These are phyloP conservation scores for Leccinum longicurvipes DNA, from an alignment of 768 basidiomycete genomes.

Conservation along the genomic window DNA sequence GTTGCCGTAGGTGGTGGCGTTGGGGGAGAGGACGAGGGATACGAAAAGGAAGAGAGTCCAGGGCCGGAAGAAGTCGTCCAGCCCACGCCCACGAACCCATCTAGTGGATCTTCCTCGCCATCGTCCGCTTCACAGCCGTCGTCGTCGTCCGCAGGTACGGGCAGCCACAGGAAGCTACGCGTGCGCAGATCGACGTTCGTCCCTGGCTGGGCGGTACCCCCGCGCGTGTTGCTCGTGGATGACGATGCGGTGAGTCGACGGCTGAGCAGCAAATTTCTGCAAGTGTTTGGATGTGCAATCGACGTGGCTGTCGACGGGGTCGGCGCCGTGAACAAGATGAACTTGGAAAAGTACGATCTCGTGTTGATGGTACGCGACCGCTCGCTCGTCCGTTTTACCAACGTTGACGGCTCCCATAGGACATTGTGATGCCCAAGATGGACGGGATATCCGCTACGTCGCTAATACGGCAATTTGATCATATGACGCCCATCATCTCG, in stretches of 20 bases:
- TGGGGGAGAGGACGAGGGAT: conserved; percentile 18
- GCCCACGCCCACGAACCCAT: conserved; percentile 33
- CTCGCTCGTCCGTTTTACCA: background rate
- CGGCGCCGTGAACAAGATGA: conserved; percentile 94
- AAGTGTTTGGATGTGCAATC: conserved; percentile 92
- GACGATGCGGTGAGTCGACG: conserved; percentile 91
- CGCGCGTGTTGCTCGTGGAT: conserved; percentile 89
- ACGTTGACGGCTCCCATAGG: conserved; percentile 41
- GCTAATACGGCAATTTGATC: conserved; percentile 91
- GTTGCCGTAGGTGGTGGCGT: conserved; percentile 19
- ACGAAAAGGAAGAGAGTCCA: conserved; percentile 25
- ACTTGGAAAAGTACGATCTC: conserved; percentile 91
- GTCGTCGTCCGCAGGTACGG: conserved; percentile 5
- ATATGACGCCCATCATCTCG: conserved; percentile 94
- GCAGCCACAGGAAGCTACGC: conserved; percentile 46
- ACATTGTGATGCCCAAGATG: conserved; percentile 92
- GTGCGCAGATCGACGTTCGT: conserved; percentile 78
- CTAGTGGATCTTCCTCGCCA: conserved; percentile 13
- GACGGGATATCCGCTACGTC: conserved; percentile 90
- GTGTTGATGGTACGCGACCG: conserved; percentile 80
- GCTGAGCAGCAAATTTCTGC: conserved; percentile 87
- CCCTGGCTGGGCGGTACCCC: conserved; percentile 89
- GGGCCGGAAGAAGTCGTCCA: conserved; percentile 40
- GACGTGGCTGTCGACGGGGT: conserved; percentile 94
- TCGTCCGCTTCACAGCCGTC: conserved; percentile 15